phyloP scores from a whole-genome alignment of 2,329 filamentous ascomycete species.

The Aspergillus puulaauensis region DNA sequence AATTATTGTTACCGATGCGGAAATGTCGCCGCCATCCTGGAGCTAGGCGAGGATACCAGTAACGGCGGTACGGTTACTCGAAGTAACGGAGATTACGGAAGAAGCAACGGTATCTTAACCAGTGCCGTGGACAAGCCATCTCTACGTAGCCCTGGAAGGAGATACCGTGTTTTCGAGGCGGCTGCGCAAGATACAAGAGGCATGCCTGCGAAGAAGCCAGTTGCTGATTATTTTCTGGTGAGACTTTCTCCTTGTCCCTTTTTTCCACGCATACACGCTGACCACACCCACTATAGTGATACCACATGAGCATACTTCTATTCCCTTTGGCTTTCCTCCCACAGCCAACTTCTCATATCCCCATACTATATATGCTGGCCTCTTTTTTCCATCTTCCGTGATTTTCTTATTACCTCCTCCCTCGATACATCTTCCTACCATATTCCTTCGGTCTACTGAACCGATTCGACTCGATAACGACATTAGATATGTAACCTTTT shows the following conservation, averaged over 20 bases:
- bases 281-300: constrained; percentile 5
- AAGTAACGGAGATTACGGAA: constrained; percentile 52
- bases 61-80: constrained; percentile 69
- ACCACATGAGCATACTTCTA: neutral
- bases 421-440: neutral
- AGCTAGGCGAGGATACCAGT: constrained; percentile 84
- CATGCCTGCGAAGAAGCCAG: constrained; percentile 98
- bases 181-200: constrained; percentile 93
- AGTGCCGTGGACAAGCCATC: constrained; percentile 45
- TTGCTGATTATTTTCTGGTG: constrained; percentile 89
- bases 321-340: neutral
- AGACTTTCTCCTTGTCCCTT: constrained; percentile 13
- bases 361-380: neutral
- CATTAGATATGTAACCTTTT: constrained; percentile 1
- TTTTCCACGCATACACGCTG: neutral
- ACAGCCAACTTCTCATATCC: neutral
- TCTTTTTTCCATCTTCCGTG: neutral
- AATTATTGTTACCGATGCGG: constrained; percentile 97
- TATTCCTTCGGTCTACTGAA: constrained; percentile 8
- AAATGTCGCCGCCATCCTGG: constrained; percentile 92
- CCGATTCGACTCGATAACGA: neutral
- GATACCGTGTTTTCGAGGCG: constrained; percentile 94
- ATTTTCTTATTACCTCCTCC: constrained; percentile 2
- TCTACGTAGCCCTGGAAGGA: constrained; percentile 71
- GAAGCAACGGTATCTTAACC: constrained; percentile 51